Conservation (phyloP, 2,329 filamentous ascomycete species). For the Alternaria dauci region DNA sequence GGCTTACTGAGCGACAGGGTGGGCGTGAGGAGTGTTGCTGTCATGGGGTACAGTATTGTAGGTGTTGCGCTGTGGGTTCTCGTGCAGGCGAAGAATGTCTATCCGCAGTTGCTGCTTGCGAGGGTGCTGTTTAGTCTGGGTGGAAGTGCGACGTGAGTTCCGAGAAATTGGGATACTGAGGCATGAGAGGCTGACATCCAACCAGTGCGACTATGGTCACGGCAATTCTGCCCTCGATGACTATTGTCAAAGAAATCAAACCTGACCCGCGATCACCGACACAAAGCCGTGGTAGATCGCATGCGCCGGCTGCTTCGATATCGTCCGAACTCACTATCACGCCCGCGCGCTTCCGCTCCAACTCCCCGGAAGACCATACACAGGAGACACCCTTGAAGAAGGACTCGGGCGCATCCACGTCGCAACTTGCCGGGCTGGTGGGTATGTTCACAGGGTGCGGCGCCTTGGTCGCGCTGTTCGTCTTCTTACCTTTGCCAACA, state of each 20-base stretch:
- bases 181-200: constrained; percentile 21
- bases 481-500: constrained; percentile 89
- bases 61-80: constrained; percentile 79
- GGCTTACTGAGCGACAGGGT: constrained; percentile 79
- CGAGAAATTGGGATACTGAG: background rate
- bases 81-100: constrained; percentile 86
- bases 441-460: constrained; percentile 93
- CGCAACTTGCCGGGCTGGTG: constrained; percentile 83
- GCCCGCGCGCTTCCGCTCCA: constrained; percentile 61
- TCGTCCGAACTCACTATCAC: constrained; percentile 80
- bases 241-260: constrained; percentile 44
- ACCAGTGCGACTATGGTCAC: constrained; percentile 88
- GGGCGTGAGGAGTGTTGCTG: constrained; percentile 70
- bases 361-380: constrained; percentile 27
- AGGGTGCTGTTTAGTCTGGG: constrained; percentile 89
- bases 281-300: constrained; percentile 52
- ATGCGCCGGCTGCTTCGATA: constrained; percentile 71
- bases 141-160: constrained; percentile 78
- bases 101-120: constrained; percentile 85
- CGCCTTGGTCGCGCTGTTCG: constrained; percentile 79
- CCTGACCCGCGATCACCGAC: constrained; percentile 38
- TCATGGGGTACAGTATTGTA: constrained; percentile 83
- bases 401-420: constrained; percentile 56
- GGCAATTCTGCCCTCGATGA: constrained; percentile 82
- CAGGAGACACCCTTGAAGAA: constrained; percentile 24